Evolutionary conservation across 129 eudicot genomes (phyloP).

Genomic region (Glebionis coronaria): DNA sequence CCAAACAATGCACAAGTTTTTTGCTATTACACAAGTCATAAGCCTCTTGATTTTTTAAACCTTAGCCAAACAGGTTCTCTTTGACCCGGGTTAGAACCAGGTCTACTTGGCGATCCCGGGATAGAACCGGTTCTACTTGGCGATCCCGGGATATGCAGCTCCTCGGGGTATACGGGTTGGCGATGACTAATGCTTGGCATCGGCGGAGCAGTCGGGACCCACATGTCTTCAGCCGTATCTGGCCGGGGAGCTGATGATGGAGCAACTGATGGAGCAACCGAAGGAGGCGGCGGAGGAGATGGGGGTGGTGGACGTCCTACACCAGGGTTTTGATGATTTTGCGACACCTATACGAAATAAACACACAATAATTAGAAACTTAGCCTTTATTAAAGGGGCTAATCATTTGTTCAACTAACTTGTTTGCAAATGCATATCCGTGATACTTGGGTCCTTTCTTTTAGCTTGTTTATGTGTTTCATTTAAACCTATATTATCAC

Average conservation of each 20-base stretch:
- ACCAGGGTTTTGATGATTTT: constrained; percentile 9
- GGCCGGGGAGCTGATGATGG: constrained; percentile 16
- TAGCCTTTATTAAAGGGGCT: not conserved
- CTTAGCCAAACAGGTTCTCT: constrained; percentile 40
- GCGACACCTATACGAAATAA: constrained; percentile 15
- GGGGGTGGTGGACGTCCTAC: constrained; percentile 28
- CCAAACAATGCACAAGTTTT: not conserved
- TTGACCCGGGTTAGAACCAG: constrained; percentile 20
- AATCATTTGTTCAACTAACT: not conserved
- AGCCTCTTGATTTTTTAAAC: constrained; percentile 40
- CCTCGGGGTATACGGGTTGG: constrained; percentile 31
- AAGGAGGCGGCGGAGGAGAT: constrained; percentile 17
- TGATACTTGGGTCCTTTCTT: not conserved
- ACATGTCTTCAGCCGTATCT: constrained; percentile 23
- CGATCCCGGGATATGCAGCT: constrained; percentile 30
- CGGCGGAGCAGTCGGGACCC: constrained; percentile 33
- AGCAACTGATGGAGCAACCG: constrained; percentile 24
- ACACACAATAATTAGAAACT: not conserved
- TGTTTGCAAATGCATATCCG: not conserved
- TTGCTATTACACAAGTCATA: constrained; percentile 1
- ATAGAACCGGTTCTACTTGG: constrained; percentile 14
- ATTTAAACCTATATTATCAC: not conserved
- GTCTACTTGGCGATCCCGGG: constrained; percentile 28
- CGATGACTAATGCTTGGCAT: constrained; percentile 23
- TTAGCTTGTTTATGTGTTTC: not conserved